phyloP scores from a whole-genome alignment of 441 rosid genomes.

The Cnidoscolus chayamansa region DNA sequence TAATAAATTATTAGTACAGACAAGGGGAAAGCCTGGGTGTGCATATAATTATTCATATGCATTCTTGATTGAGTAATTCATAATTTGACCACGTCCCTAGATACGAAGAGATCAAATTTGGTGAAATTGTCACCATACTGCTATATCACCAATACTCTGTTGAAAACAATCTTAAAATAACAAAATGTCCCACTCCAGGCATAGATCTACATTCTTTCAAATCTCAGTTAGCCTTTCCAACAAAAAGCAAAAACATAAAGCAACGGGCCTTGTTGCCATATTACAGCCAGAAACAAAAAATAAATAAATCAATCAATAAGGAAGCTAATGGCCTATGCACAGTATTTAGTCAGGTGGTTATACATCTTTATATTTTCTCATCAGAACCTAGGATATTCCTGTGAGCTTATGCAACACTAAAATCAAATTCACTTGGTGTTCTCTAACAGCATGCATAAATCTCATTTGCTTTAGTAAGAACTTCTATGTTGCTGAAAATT shows the following conservation, averaged over 20 bases:
- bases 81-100: not conserved
- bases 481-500: not conserved
- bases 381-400: not conserved
- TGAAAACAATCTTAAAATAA: not conserved
- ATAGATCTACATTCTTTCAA: not conserved
- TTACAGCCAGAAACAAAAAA: not conserved
- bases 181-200: not conserved
- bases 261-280: not conserved
- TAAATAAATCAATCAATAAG: not conserved
- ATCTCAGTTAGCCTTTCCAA: not conserved
- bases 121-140: not conserved
- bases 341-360: not conserved
- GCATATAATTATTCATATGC: not conserved
- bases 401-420: not conserved
- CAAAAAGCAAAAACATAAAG: not conserved
- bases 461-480: constrained; percentile 5
- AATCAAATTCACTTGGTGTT: not conserved
- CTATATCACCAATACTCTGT: not conserved
- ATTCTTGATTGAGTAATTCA: not conserved
- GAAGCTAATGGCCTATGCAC: not conserved
- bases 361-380: not conserved
- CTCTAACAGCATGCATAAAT: not conserved
- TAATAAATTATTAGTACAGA: not conserved
- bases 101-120: no score
- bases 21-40: not conserved